Conservation (phyloP, 1,139 yeast genomes). For the Yamadazyma epiphylla region DNA sequence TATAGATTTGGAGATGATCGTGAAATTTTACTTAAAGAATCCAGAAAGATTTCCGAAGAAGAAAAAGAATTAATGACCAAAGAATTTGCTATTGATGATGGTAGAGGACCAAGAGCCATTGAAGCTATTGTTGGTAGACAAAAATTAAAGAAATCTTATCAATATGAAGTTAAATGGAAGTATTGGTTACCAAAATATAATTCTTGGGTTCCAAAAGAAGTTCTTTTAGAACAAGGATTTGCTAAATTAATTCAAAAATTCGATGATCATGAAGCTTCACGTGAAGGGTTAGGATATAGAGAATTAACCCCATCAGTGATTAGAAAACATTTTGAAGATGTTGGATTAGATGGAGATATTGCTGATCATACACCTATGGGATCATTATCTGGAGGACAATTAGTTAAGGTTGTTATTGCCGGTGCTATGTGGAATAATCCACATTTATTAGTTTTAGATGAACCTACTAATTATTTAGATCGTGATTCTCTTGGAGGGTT, state of each 20-base stretch:
- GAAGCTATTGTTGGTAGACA: constrained; percentile 98
- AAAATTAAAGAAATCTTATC: constrained; percentile 93
- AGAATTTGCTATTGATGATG: constrained; percentile 78
- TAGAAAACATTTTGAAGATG: constrained; percentile 94
- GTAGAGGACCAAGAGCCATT: constrained; percentile 81
- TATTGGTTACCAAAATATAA: constrained; percentile 90
- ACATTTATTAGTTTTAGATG: constrained; percentile 94
- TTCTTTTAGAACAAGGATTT: constrained; percentile 76
- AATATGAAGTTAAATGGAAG: constrained; percentile 95
- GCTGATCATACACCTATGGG: constrained; percentile 98
- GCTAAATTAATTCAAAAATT: constrained; percentile 85
- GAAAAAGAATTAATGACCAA: constrained; percentile 78
- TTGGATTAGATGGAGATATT: constrained; percentile 95
- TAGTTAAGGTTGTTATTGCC: constrained; percentile 97
- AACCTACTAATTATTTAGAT: constrained; percentile 97
- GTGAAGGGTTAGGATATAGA: constrained; percentile 98
- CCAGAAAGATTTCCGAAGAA: constrained; percentile 81
- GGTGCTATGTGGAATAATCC: constrained; percentile 99
- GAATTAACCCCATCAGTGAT: constrained; percentile 88
- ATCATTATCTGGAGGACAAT: constrained; percentile 94
- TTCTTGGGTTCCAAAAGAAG: constrained; percentile 88
- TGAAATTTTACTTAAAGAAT: constrained; percentile 89
- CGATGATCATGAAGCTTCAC: constrained; percentile 97
- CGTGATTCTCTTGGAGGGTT: constrained; percentile 97
- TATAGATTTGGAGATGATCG: constrained; percentile 97